Evolutionary conservation across 345 rosid species (phyloP).

Genomic region (Populus euphratica): DNA sequence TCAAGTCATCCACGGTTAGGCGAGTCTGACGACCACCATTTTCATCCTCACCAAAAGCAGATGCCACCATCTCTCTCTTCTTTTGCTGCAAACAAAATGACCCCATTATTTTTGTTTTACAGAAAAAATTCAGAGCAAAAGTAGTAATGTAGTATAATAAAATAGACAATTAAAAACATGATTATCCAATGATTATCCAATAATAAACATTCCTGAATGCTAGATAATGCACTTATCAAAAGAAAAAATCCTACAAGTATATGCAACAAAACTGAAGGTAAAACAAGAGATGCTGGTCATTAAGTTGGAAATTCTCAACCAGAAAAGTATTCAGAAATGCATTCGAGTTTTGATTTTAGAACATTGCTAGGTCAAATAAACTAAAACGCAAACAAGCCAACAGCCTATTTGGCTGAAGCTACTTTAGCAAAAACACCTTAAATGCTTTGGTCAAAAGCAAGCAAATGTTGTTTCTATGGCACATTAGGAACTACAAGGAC

Average conservation of each 20-base stretch:
- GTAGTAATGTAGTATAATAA: background rate
- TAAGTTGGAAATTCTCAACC: background rate
- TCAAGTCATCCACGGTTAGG: constrained; percentile 79
- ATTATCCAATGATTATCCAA: background rate
- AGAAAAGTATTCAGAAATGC: background rate
- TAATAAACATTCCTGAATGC: background rate
- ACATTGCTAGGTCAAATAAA: background rate
- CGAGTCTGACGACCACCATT: constrained; percentile 67
- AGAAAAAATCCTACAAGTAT: background rate
- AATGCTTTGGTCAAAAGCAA: background rate
- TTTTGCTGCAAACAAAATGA: constrained; percentile 52
- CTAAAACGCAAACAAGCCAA: background rate
- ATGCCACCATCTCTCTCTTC: constrained; percentile 92
- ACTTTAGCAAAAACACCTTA: background rate
- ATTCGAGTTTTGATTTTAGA: background rate
- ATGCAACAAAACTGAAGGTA: background rate
- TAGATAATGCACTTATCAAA: background rate
- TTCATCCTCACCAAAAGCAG: constrained; percentile 95
- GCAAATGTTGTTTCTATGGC: background rate
- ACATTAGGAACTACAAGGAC: background rate
- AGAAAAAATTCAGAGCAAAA: background rate
- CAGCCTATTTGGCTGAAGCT: background rate
- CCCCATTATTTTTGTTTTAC: background rate
- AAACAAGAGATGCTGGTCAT: background rate
- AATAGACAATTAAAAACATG: background rate